phyloP scores from a whole-genome alignment of 306 rosid genomes.

The Datisca glomerata region DNA sequence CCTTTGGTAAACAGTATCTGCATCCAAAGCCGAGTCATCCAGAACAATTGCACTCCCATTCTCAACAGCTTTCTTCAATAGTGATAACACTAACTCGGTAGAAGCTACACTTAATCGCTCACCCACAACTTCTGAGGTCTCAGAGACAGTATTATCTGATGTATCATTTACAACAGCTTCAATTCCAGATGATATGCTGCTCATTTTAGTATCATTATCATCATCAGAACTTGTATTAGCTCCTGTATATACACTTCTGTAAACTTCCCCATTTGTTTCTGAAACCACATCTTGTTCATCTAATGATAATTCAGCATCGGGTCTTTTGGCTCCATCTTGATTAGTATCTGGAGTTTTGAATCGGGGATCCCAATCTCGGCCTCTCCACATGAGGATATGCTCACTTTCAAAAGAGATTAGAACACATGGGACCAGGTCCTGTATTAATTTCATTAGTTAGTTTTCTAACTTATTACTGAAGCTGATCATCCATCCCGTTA shows the following conservation, averaged over 20 bases:
- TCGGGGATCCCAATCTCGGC: constrained; percentile 68
- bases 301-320: too few species aligned
- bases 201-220: constrained; percentile 9
- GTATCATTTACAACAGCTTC: too few species aligned
- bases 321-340: too few species aligned
- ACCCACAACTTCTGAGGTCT: constrained; percentile 16
- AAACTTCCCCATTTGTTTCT: constrained; percentile 4
- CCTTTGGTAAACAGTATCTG: constrained; percentile 42
- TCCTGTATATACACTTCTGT: too few species aligned
- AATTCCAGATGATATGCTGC: constrained; percentile 8
- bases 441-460: too few species aligned
- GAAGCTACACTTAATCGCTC: constrained; percentile 20
- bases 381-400: constrained; percentile 89
- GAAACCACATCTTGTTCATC: constrained; percentile 19
- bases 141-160: too few species aligned
- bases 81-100: constrained; percentile 38
- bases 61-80: constrained; percentile 57
- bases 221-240: constrained; percentile 13
- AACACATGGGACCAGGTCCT: constrained; percentile 97
- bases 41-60: constrained; percentile 58
- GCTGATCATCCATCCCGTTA: too few species aligned
- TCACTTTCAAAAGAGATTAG: constrained; percentile 69
- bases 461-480: too few species aligned
- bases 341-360: too few species aligned
- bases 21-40: constrained; percentile 44